These are phyloP conservation scores for Alectoria sarmentosa DNA, from an alignment of 495 filamentous ascomycete genomes.

Conservation along the genomic window DNA sequence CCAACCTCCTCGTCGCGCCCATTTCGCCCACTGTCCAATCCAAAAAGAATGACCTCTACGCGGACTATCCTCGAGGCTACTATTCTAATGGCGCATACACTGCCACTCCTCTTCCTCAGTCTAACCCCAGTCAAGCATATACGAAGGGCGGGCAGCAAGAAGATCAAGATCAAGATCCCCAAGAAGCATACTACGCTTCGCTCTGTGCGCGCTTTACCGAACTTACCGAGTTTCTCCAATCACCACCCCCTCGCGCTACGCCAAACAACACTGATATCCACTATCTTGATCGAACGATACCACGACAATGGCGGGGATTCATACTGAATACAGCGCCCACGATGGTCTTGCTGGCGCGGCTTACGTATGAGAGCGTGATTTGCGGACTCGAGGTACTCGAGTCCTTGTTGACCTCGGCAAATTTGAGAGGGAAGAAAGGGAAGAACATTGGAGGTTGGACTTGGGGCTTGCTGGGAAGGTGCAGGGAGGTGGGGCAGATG, in stretches of 20 bases:
- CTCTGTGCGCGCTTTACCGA: conserved; percentile 53
- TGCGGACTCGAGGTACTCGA: conserved; percentile 31
- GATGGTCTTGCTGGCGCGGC: conserved; percentile 33
- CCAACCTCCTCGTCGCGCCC: conserved; percentile 54
- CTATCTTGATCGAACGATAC: background rate
- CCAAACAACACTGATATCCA: background rate
- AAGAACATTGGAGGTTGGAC: conserved; percentile 42
- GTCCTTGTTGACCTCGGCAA: conserved; percentile 40
- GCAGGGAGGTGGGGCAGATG: conserved; percentile 42
- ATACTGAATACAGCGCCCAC: conserved; percentile 20
- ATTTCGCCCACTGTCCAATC: conserved; percentile 39
- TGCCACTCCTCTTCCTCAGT: conserved; percentile 31
- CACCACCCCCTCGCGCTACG: conserved; percentile 39
- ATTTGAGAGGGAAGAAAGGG: conserved; percentile 44
- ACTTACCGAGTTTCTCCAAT: conserved; percentile 52
- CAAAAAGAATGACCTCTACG: conserved; percentile 34
- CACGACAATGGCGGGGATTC: conserved; percentile 9
- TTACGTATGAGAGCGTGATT: conserved; percentile 39
- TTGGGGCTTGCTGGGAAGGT: conserved; percentile 45
- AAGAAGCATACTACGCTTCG: conserved; percentile 54
- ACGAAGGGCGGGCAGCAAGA: conserved; percentile 25
- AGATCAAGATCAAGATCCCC: conserved; percentile 43
- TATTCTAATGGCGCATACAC: conserved; percentile 69
- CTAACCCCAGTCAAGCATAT: conserved; percentile 4
- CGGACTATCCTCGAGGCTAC: conserved; percentile 39